These are phyloP conservation scores for Mycena venus DNA, from an alignment of 768 basidiomycete species.

Conservation along the genomic window DNA sequence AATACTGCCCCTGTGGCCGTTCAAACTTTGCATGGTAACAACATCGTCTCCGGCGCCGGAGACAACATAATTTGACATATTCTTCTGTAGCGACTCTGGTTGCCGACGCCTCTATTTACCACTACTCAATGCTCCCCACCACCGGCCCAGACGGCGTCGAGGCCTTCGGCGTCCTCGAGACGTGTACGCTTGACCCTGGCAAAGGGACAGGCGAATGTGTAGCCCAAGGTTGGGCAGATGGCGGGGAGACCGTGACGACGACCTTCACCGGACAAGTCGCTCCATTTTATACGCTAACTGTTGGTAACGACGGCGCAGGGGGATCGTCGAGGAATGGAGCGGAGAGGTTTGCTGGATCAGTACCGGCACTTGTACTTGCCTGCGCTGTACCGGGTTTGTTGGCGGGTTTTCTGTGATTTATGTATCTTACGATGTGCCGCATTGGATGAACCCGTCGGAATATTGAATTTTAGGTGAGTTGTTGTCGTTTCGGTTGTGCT, in stretches of 20 bases:
- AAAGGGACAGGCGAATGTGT: not conserved
- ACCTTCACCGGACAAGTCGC: not conserved
- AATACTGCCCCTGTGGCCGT: not conserved
- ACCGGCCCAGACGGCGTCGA: not conserved
- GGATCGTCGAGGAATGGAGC: not conserved
- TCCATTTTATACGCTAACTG: constrained; percentile 8
- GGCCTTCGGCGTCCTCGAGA: not conserved
- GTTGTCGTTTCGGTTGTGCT: not conserved
- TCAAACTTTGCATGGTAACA: not conserved
- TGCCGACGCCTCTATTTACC: constrained; percentile 10
- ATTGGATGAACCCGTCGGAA: too few species aligned
- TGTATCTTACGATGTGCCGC: not conserved
- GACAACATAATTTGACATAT: too few species aligned
- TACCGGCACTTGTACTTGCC: too few species aligned
- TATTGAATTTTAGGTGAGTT: too few species aligned
- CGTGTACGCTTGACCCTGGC: constrained; percentile 11
- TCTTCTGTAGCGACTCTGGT: not conserved
- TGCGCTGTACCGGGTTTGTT: not conserved
- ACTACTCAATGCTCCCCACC: not conserved
- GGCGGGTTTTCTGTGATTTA: not conserved
- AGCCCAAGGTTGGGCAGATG: not conserved
- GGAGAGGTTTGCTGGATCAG: too few species aligned
- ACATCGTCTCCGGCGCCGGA: too few species aligned
- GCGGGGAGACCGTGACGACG: constrained; percentile 2
- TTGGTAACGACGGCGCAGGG: not conserved